A percentile compares a stretch with the other conserved stretches of the same genome.
phyloP scores from a whole-genome alignment of 495 filamentous ascomycete genomes.

The Bombardia bombarda region DNA sequence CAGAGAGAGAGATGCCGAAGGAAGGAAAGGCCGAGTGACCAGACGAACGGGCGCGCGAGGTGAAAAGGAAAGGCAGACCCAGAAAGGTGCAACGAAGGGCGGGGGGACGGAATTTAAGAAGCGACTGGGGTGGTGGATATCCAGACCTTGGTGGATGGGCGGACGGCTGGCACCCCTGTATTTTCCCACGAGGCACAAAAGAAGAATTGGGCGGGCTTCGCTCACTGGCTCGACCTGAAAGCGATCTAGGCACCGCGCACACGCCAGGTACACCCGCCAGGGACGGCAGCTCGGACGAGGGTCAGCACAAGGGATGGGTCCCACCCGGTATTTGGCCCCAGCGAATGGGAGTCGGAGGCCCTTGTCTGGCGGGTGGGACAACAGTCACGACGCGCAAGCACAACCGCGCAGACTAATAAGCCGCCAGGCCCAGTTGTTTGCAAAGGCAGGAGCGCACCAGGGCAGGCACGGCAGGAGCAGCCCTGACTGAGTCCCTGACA shows the following conservation, averaged over 20 bases:
- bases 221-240: too few species aligned
- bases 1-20: conserved; percentile 16
- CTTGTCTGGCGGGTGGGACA: too few species aligned
- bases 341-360: not conserved
- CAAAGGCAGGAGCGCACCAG: too few species aligned
- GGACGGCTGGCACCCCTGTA: not conserved
- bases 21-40: conserved; percentile 18
- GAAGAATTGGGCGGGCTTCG: not conserved
- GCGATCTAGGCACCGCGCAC: not conserved
- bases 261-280: too few species aligned
- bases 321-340: not conserved
- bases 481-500: too few species aligned
- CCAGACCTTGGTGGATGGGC: not conserved
- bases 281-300: too few species aligned
- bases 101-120: conserved; percentile 9
- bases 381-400: too few species aligned
- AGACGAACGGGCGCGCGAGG: conserved; percentile 5
- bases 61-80: conserved; percentile 10
- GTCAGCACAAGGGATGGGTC: not conserved
- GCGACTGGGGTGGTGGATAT: not conserved
- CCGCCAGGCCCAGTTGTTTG: not conserved
- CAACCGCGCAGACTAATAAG: not conserved
- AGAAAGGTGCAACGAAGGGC: conserved; percentile 6
- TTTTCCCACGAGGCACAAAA: not conserved
- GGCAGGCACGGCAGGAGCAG: too few species aligned